phyloP scores from a whole-genome alignment of 805 yeast species.

The Metschnikowia cerradonensis region DNA sequence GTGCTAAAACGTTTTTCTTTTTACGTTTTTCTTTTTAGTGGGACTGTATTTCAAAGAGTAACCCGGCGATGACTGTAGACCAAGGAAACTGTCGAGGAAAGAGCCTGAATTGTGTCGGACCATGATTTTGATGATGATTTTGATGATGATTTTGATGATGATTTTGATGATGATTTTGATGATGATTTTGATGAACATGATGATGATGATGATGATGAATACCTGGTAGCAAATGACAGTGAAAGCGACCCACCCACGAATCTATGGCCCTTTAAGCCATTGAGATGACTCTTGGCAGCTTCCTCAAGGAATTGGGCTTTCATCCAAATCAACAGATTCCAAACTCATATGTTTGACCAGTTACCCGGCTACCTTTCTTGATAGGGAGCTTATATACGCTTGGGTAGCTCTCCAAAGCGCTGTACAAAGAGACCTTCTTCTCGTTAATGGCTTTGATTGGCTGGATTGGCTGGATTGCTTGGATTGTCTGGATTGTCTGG shows the following conservation, averaged over 20 bases:
- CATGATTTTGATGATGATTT: conserved; percentile 9
- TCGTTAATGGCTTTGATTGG: conserved; percentile 37
- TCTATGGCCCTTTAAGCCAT: conserved; percentile 92
- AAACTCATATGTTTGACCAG: conserved; percentile 79
- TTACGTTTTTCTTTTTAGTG: neutral
- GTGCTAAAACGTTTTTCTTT: too few species aligned
- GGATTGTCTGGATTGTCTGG: too few species aligned
- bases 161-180: too few species aligned
- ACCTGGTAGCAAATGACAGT: conserved; percentile 22
- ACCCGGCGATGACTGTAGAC: neutral
- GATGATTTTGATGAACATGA: conserved; percentile 14
- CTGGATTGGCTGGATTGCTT: too few species aligned
- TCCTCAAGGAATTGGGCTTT: conserved; percentile 57
- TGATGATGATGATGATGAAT: conserved; percentile 12
- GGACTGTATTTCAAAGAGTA: neutral
- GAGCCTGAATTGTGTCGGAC: conserved; percentile 1
- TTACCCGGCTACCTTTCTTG: conserved; percentile 37
- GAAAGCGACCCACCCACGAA: conserved; percentile 65
- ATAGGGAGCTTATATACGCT: conserved; percentile 65
- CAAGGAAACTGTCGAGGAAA: conserved; percentile 5
- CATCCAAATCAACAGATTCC: conserved; percentile 56
- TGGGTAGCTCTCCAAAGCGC: conserved; percentile 62
- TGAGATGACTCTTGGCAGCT: conserved; percentile 56
- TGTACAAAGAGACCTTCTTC: conserved; percentile 65
- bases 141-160: conserved; percentile 9